A percentile compares a stretch with the other conserved stretches of the same genome.
phyloP scores from a whole-genome alignment of 2,329 filamentous ascomycete species.

The Diaporthe batatas region DNA sequence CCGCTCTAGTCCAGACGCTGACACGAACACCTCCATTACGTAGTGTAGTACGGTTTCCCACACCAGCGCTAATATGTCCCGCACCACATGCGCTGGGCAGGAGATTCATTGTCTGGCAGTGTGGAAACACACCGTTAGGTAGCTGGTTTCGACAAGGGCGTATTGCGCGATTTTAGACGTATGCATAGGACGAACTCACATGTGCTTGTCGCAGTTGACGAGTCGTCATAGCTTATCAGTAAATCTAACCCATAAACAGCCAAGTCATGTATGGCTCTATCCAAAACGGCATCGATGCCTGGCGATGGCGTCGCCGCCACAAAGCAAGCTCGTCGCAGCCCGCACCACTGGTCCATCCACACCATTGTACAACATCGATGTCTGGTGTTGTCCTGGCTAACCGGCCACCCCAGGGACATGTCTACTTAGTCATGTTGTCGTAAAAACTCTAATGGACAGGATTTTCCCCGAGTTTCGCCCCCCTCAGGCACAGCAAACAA shows the following conservation, averaged over 20 bases:
- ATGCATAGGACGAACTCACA: slow-evolving; percentile 17
- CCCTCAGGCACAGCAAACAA: background rate
- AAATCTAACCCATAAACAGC: slow-evolving; percentile 25
- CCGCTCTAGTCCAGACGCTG: slow-evolving; percentile 25
- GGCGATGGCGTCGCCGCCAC: slow-evolving; percentile 23
- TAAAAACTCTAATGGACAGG: background rate
- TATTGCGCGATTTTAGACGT: slow-evolving; percentile 4
- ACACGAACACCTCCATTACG: slow-evolving; percentile 33
- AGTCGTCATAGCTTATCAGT: slow-evolving; percentile 16
- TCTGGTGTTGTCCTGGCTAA: background rate
- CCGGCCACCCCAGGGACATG: background rate
- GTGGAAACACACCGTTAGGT: slow-evolving; percentile 1
- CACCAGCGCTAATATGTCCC: slow-evolving; percentile 17
- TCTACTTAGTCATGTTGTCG: slow-evolving; percentile 10
- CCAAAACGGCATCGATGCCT: slow-evolving; percentile 28
- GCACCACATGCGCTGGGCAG: background rate
- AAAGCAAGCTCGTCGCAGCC: background rate
- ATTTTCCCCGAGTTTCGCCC: slow-evolving; percentile 14
- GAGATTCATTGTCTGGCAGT: background rate
- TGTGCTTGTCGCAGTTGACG: background rate
- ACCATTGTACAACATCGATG: background rate
- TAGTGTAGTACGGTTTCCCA: slow-evolving; percentile 3
- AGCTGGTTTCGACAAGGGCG: slow-evolving; percentile 2
- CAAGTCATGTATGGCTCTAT: slow-evolving; percentile 21
- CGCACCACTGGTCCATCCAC: background rate